phyloP scores from a whole-genome alignment of 1,284 basidiomycete genomes.

The Inonotus hispidus region DNA sequence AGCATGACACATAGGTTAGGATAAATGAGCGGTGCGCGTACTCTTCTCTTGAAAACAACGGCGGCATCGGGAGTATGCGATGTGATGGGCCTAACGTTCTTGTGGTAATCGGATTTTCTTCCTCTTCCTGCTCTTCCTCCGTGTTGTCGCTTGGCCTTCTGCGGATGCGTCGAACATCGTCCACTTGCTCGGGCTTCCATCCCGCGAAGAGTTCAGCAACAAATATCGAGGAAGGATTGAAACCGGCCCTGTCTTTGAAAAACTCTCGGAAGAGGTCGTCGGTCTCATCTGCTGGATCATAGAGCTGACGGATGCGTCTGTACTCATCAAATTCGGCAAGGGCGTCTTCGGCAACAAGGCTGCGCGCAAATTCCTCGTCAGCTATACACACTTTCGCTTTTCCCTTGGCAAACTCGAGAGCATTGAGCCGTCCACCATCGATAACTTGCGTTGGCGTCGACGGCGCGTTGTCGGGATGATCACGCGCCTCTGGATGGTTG shows the following conservation, averaged over 20 bases:
- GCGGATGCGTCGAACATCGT: not conserved
- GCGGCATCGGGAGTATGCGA: not conserved
- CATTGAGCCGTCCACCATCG: not conserved
- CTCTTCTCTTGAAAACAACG: not conserved
- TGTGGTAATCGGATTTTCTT: not conserved
- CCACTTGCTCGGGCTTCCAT: not conserved
- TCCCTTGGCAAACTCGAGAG: not conserved
- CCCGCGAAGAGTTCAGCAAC: not conserved
- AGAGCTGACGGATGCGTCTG: not conserved
- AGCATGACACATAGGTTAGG: not conserved
- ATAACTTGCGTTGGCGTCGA: too few species aligned
- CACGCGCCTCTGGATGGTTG: not conserved
- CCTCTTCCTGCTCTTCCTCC: not conserved
- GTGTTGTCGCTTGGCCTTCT: not conserved
- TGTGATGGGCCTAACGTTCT: not conserved
- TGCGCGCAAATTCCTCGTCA: constrained; percentile 8
- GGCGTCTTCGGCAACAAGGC: constrained; percentile 6
- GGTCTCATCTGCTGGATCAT: not conserved
- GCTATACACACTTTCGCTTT: not conserved
- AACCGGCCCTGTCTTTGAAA: not conserved
- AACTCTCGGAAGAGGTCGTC: not conserved
- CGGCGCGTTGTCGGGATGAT: too few species aligned
- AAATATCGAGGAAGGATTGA: not conserved
- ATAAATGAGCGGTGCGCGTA: not conserved
- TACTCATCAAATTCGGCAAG: not conserved